A percentile compares a stretch with the other conserved stretches of the same genome.
phyloP scores from a whole-genome alignment of 768 basidiomycete genomes.

The Psilocybe azurescens region DNA sequence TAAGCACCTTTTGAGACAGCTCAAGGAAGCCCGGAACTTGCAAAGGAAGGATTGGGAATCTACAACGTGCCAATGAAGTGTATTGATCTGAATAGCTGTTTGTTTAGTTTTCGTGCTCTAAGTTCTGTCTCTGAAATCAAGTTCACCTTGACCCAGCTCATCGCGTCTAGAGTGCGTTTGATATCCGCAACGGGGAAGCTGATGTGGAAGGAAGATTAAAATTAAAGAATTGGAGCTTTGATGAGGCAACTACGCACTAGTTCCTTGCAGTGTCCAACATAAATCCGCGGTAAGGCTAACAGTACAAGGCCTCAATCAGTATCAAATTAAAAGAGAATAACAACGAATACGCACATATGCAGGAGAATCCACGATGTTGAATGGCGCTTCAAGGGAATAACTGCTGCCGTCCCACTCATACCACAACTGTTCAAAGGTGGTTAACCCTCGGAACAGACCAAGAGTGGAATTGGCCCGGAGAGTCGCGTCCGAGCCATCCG shows the following conservation, averaged over 20 bases:
- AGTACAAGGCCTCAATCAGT: not conserved
- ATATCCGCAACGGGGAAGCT: slow-evolving; percentile 70
- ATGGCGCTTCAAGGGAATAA: slow-evolving; percentile 62
- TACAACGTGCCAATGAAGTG: slow-evolving; percentile 85
- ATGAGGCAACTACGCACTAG: slow-evolving; percentile 47
- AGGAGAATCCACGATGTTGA: slow-evolving; percentile 65
- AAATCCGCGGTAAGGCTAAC: slow-evolving; percentile 73
- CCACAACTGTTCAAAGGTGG: slow-evolving; percentile 77
- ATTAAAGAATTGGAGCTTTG: not conserved
- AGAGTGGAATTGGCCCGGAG: slow-evolving; percentile 68
- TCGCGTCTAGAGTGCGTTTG: slow-evolving; percentile 73
- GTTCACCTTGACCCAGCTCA: slow-evolving; percentile 74
- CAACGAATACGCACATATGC: slow-evolving; percentile 56
- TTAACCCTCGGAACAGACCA: slow-evolving; percentile 74
- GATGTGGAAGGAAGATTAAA: not conserved
- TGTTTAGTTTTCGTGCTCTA: not conserved
- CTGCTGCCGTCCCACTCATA: slow-evolving; percentile 56
- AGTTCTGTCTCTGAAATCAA: not conserved
- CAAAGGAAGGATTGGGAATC: slow-evolving; percentile 84
- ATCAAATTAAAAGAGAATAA: not conserved
- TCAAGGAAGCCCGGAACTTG: slow-evolving; percentile 63
- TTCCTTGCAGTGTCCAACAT: slow-evolving; percentile 84
- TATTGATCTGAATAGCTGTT: slow-evolving; percentile 56
- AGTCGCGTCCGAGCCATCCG: slow-evolving; percentile 57
- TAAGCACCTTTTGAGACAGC: slow-evolving; percentile 73